Base-by-base conservation (phyloP, 2,329 filamentous ascomycete species). In the Herpomyces periplanetae region DNA sequence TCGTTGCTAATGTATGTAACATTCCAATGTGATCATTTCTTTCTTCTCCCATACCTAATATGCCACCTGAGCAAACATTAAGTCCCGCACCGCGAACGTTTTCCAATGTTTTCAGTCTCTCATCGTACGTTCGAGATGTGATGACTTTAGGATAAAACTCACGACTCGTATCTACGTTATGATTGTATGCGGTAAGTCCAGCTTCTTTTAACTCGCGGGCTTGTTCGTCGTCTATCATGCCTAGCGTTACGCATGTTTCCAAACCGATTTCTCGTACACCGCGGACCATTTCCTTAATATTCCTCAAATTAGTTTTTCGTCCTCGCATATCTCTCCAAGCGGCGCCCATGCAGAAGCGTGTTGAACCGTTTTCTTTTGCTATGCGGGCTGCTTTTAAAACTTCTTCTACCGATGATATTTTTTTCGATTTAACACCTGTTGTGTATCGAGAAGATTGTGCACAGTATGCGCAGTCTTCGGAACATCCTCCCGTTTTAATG, bases 281-380 rank as follows among this genome's bases (percentile, higher is more conserved):
- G 21, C 54, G 47, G 3, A 87, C 56, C 71, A 87, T 87, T 20
- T 52, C 55, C 32, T 65, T 65, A 37, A 87, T 61, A 36, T 80
- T 80, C 38, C 58, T 59, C 20, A 87, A 42, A 26, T 56, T 60
- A 17, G 62, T 68, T 41, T 73, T 80, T 27, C 71, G 62, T 8
- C 71, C 71, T 7, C 66, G 60, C 71, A 87, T 87, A 38, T 87
- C 71, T 14, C 71, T 48, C 71, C 71, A 87, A 0, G 71, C 71
- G 3, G 71, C 71, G 5, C 71, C 71, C 69, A 87, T 85, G 42
- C 71, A 87, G 49, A 87, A 87, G 2, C 71, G 55, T 5, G 68
- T 84, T 42, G 62, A 71, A 19, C 71, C 71, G 27, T 80, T 80
- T 21, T 54, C 55, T 31, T 64, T 66, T 24, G 71, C 71, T 13